phyloP scores from a whole-genome alignment of 371 early-diverging fungal species.

The Batrachochytrium dendrobatidis region DNA sequence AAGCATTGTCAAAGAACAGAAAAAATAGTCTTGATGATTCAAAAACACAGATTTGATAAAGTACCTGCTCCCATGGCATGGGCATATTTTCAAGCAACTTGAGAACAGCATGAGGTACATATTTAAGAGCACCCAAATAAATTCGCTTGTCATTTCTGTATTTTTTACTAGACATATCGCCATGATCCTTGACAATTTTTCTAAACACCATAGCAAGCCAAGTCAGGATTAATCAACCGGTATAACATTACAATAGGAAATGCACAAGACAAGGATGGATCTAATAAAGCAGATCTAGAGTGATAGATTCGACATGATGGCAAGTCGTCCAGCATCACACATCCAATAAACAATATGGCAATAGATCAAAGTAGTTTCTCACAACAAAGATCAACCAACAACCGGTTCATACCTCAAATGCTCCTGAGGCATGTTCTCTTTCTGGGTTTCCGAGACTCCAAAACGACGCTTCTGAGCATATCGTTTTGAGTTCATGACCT shows the following conservation, averaged over 20 bases:
- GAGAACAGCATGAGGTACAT: conserved; percentile 96
- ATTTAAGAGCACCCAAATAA: conserved; percentile 95
- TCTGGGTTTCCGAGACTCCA: conserved; percentile 61
- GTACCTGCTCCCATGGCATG: conserved; percentile 98
- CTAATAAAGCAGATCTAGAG: neutral
- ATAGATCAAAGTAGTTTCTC: neutral
- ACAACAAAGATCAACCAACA: too few species aligned
- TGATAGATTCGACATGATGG: neutral
- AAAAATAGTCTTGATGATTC: neutral
- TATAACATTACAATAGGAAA: too few species aligned
- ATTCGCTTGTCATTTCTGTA: conserved; percentile 94
- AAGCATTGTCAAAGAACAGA: neutral
- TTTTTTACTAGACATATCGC: conserved; percentile 97
- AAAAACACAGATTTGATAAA: neutral
- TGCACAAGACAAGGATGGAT: too few species aligned
- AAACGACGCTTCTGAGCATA: conserved; percentile 90
- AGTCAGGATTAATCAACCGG: too few species aligned
- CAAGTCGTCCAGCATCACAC: conserved; percentile 4
- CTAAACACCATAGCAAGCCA: too few species aligned
- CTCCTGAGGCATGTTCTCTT: conserved; percentile 96
- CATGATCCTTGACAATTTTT: conserved; percentile 92
- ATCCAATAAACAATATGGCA: neutral
- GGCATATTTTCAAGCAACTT: conserved; percentile 98
- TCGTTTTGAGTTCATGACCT: conserved; percentile 79
- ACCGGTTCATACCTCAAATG: conserved; percentile 64